Evolutionary conservation across 1,284 basidiomycete species (phyloP), one percentile per base, ranked within the genome.

Genomic region (Crepidotus sp.): DNA sequence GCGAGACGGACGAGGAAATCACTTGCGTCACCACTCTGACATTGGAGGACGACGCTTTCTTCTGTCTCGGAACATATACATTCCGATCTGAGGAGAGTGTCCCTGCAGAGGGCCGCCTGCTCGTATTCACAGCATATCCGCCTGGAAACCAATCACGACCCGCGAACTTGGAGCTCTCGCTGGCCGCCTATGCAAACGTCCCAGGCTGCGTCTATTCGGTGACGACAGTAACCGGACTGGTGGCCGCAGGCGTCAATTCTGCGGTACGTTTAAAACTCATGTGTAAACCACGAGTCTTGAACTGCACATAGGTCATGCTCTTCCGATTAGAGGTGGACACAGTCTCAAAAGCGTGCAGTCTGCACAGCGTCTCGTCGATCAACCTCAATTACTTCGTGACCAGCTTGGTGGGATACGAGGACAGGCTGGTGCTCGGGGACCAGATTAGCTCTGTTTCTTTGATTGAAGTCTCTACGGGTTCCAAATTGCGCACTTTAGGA

Each of bases 371-470:
- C 7, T 64, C 74, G 0, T 67, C 73, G 27, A 91, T 86, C 78
- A 78, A 85, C 50, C 85, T 87, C 55, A 88, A 83, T 46, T 92
- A 92, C 61, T 57, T 88, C 42, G 76, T 91, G 8, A 77, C 72
- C n/a, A 82, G 68, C 50, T 60, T 83, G 37, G 73, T 71, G 1
- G 65, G 70, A 5, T 69, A 68, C 38, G 69, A 65, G 2, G 63
- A 80, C 55, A 71, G 57, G 49, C 62, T 80, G 40, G 74, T 75
- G 13, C 73, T 83, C 10, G 88, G 88, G 15, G 93, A 97, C 57
- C 81, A 83, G 1, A 77, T 95, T 43, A 77, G 80, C 56, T 93
- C 90, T 1, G 71, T 96, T 8, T 83, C 88, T 4, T 59, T 89
- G 3, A 65, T 95, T 13, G 71, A 74, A 36, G 59, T 83, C 21